These are phyloP conservation scores for Capsella rubella DNA, from an alignment of 441 rosid species.

Conservation along the genomic window DNA sequence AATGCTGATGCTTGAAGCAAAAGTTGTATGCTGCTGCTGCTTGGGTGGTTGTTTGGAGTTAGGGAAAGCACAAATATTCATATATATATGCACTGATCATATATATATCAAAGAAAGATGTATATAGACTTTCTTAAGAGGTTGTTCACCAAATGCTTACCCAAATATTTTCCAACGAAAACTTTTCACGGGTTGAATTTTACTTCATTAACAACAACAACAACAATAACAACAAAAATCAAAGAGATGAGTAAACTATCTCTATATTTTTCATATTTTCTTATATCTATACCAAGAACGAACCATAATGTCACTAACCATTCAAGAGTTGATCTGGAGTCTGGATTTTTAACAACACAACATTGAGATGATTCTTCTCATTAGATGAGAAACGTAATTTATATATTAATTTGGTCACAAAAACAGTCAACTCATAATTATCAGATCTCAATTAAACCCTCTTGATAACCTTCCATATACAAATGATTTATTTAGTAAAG, in stretches of 20 bases:
- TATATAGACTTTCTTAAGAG: conserved; percentile 8
- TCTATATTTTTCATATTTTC: conserved; percentile 25
- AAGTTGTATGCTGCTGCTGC: conserved; percentile 23
- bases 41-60: conserved; percentile 31
- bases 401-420: not conserved
- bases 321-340: conserved; percentile 2
- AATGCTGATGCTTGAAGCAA: conserved; percentile 39
- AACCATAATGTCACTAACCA: conserved; percentile 38
- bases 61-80: conserved; percentile 25
- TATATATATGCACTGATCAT: not conserved
- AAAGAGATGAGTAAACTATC: conserved; percentile 20
- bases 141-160: conserved; percentile 40
- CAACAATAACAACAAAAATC: not conserved
- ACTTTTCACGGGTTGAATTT: conserved; percentile 1
- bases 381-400: not conserved
- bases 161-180: conserved; percentile 16
- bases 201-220: no score
- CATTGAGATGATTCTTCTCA: not conserved
- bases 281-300: conserved; percentile 20
- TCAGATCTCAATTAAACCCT: not conserved
- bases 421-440: not conserved
- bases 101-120: not conserved
- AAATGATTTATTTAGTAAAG: not conserved
- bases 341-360: not conserved
- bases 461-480: not conserved